Base-by-base conservation (phyloP, 108 stramenopile species). In the Fragilariopsis cylindrus region DNA sequence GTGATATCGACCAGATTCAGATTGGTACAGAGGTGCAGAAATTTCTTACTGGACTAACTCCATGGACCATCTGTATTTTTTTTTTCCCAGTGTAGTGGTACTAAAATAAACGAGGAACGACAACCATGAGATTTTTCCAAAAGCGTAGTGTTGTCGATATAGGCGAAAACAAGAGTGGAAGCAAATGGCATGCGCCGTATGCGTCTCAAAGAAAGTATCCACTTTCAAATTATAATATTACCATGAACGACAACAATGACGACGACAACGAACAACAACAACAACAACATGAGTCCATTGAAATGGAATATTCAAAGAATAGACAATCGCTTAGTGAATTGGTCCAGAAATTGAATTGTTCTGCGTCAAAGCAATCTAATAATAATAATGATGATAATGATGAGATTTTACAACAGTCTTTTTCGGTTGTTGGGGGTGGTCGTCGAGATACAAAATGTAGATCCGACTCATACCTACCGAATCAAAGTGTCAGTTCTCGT, bases 341-440 rank as follows among this genome's bases (percentile, higher is more conserved):
- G 45, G 62, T 63, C 45, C 62, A 18, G 15, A 63, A 63, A 44
- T 44, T 63, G 5, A 63, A 63, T 63, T 63, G 62, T n/a, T 41
- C 62, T 43, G 11, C 62, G 9, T 63, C 62, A n/a, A 60, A 60
- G 58, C 30, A 60, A 30, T 30, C 30, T 30, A 30, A 30, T 30
- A 5, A 60, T 30, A 40, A 60, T 44, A 44, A 45, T 52, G 50
- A 13, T 13, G 50, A 13, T 9, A 1, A 52, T 52, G 50, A 13
- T 13, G 50, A 52, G 50, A 52, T 52, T 52, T 30, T 30, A 30
- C 30, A 30, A 30, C 30, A 30, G 30, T 30, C 30, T 30, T 2
- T 30, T 30, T 30, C 30, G 30, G 30, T 30, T 30, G 30, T 30
- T 30, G 30, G 30, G 30, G 30, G 30, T 30, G 30, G 30, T 30